phyloP scores from a whole-genome alignment of 1,284 basidiomycete genomes.

The Cystobasidium pallidum region DNA sequence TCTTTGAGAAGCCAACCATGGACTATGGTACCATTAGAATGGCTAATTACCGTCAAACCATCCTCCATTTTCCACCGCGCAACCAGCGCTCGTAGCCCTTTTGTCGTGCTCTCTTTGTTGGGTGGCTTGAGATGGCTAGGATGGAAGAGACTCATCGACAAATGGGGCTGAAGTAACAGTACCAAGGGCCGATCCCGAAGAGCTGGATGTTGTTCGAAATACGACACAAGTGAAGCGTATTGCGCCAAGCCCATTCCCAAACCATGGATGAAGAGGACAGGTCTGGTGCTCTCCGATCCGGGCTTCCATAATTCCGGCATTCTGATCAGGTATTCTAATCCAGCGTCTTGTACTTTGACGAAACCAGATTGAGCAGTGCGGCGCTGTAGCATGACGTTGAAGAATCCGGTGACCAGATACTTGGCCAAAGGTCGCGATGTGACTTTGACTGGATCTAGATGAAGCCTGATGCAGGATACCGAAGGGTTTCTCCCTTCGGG shows the following conservation, averaged over 20 bases:
- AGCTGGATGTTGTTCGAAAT: constrained; percentile 53
- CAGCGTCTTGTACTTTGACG: constrained; percentile 9
- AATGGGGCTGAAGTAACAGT: constrained; percentile 77
- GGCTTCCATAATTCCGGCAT: constrained; percentile 51
- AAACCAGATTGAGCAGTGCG: constrained; percentile 27
- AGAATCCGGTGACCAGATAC: constrained; percentile 66
- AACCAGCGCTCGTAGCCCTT: constrained; percentile 66
- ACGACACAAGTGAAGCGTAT: constrained; percentile 58
- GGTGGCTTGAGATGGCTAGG: constrained; percentile 71
- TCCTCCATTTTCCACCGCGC: constrained; percentile 66
- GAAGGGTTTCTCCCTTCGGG: constrained; percentile 66
- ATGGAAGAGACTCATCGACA: constrained; percentile 82
- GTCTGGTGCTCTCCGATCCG: constrained; percentile 65
- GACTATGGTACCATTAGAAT: constrained; percentile 72
- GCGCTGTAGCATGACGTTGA: constrained; percentile 61
- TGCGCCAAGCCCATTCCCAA: constrained; percentile 64
- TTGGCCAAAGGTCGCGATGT: constrained; percentile 70
- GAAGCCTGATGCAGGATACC: constrained; percentile 70
- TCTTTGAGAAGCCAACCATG: constrained; percentile 85
- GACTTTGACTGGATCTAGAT: constrained; percentile 75
- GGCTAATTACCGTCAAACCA: constrained; percentile 77
- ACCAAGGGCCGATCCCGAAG: constrained; percentile 74
- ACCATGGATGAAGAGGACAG: constrained; percentile 82
- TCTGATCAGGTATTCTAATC: constrained; percentile 44
- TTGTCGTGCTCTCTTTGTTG: constrained; percentile 65